Base-by-base conservation (phyloP, 345 rosid species). In the Kandelia obovata region DNA sequence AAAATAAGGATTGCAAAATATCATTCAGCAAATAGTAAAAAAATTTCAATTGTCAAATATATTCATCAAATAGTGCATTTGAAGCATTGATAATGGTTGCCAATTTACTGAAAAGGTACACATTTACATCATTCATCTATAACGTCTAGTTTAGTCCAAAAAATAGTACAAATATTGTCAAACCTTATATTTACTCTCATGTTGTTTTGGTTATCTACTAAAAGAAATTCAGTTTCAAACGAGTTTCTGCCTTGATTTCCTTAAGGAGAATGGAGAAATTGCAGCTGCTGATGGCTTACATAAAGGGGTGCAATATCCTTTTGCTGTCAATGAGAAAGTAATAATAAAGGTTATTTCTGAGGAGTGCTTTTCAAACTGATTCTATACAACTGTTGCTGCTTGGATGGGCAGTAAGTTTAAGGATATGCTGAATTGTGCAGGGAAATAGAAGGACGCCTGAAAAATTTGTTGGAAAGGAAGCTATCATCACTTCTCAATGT, bases 391-490 rank as follows among this genome's bases (percentile, higher is more conserved):
- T 46, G 32, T 53, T 64, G 46, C 65, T 65, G 9, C 37, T 37
- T 68, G 49, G 34, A 64, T 67, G 53, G 56, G 61, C 51, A 53
- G 28, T 53, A 16, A 72, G 56, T 62, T 71, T 65, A 66, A 67
- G 23, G 47, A 47, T 51, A 58, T 67, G 71, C 68, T 70, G 74
- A 51, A 75, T 52, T 77, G 26, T 79, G 37, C 84, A 95, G 99
- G 99, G 97, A 68, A 95, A 95, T 77, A 76, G 90, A 75, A 85
- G 99, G 79, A 95, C 99, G 8, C 97, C 96, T 0, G 99, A 88
- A 73, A 95, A 92, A 74, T 89, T 89, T 86, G 95, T 95, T 32
- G 99, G 99, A 64, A 95, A 89, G 87, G 99, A 91, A 84, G 99
- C 99, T 34, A 67, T 95, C 27, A 88, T 95, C 73, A 89, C 97